Conservation (phyloP, 2,329 filamentous ascomycete species). For the Penicillium expansum region DNA sequence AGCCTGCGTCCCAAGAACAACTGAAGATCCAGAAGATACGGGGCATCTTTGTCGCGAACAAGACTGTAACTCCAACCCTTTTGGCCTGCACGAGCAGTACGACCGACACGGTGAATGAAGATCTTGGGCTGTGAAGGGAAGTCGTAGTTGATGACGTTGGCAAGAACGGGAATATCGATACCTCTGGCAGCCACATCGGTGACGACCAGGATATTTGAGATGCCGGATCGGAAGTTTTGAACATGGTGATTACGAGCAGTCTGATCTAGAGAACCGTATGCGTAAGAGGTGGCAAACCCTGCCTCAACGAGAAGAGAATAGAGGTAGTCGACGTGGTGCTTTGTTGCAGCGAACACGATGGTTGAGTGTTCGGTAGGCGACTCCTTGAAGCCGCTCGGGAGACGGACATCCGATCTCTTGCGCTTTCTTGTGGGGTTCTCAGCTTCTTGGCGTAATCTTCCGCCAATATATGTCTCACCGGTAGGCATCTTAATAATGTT, state of each 20-base stretch:
- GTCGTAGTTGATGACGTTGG: conserved; percentile 98
- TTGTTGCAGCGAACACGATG: conserved; percentile 90
- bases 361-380: conserved; percentile 88
- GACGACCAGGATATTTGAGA: conserved; percentile 87
- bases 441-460: conserved; percentile 46
- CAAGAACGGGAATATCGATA: conserved; percentile 94
- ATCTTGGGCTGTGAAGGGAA: conserved; percentile 96
- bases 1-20: conserved; percentile 87
- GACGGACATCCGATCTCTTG: conserved; percentile 49
- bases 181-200: conserved; percentile 95
- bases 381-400: conserved; percentile 56
- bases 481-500: conserved; percentile 90
- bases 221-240: conserved; percentile 79
- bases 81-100: conserved; percentile 90
- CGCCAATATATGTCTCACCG: conserved; percentile 56
- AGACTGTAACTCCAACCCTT: conserved; percentile 95
- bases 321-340: conserved; percentile 96
- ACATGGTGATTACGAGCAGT: conserved; percentile 90
- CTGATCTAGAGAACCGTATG: conserved; percentile 92
- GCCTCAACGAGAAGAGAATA: conserved; percentile 72
- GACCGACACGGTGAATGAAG: conserved; percentile 92
- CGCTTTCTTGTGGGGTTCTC: conserved; percentile 48
- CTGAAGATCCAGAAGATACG: conserved; percentile 90
- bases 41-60: conserved; percentile 79
- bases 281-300: conserved; percentile 88